Conservation (phyloP, 1,139 yeast species). For the Fermentozyma sake region DNA sequence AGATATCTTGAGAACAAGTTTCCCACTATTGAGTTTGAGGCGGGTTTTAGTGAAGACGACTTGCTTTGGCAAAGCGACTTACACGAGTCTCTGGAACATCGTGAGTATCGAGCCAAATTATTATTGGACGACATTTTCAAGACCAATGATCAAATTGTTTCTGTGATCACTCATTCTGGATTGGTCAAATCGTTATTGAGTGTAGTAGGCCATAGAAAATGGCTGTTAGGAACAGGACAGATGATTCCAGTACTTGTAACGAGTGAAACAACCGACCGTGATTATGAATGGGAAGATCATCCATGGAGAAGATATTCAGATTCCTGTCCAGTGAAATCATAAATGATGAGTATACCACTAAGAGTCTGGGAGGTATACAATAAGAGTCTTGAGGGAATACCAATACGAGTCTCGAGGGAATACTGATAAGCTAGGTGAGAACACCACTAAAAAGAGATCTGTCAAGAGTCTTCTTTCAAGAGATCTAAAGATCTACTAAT, state of each 20-base stretch:
- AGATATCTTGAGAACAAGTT: slow-evolving; percentile 19
- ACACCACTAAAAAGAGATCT: no score
- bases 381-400: no score
- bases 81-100: slow-evolving; percentile 24
- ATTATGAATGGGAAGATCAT: no score
- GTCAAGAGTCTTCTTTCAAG: no score
- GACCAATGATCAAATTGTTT: slow-evolving; percentile 22
- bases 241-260: slow-evolving; percentile 16
- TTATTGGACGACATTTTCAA: slow-evolving; percentile 29
- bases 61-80: slow-evolving; percentile 21
- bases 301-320: no score
- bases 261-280: no score
- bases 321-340: no score
- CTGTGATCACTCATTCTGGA: slow-evolving; percentile 34
- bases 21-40: slow-evolving; percentile 26
- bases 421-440: no score
- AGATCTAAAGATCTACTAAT: no score
- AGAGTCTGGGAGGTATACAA: no score
- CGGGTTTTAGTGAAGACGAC: slow-evolving; percentile 25
- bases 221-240: slow-evolving; percentile 12
- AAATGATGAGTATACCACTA: no score
- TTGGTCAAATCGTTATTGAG: slow-evolving; percentile 26
- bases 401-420: no score
- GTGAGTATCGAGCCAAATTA: slow-evolving; percentile 23
- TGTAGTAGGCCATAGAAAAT: slow-evolving; percentile 22